A percentile compares a stretch with the other conserved stretches of the same genome.
Conservation (phyloP, 805 yeast genomes). For the Groenewaldozyma salmanticensis region DNA sequence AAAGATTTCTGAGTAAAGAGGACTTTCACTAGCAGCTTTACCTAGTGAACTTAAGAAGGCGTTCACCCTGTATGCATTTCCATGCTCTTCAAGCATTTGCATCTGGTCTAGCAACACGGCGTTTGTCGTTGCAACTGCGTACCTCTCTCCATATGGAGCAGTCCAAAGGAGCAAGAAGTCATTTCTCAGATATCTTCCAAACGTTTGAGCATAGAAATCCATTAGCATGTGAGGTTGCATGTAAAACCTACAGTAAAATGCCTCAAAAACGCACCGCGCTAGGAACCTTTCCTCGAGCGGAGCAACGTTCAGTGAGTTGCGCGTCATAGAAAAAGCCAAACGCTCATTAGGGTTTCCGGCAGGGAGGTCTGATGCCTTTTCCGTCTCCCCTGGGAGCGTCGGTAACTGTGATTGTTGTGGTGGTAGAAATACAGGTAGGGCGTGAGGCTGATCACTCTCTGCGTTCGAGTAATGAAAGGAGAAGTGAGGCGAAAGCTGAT, state of each 20-base stretch:
- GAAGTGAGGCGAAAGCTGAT: too few relatives aligned
- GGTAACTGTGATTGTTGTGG: too few relatives aligned
- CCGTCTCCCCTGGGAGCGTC: too few relatives aligned
- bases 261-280: background rate
- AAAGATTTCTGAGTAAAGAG: background rate
- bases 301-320: background rate
- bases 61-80: background rate
- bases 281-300: background rate
- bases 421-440: too few relatives aligned
- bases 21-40: background rate
- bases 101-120: background rate
- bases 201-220: background rate
- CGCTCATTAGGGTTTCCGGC: too few relatives aligned
- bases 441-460: too few relatives aligned
- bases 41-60: background rate
- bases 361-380: too few relatives aligned
- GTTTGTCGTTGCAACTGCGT: background rate
- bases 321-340: background rate
- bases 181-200: background rate
- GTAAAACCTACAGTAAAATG: background rate
- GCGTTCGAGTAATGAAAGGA: too few relatives aligned
- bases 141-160: background rate
- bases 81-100: background rate
- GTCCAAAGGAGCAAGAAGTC: background rate
- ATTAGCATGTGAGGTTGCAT: background rate